Evolutionary conservation across 768 basidiomycete genomes (phyloP), one percentile per base, ranked within the genome.

Genomic region (Suillus subalutaceus): DNA sequence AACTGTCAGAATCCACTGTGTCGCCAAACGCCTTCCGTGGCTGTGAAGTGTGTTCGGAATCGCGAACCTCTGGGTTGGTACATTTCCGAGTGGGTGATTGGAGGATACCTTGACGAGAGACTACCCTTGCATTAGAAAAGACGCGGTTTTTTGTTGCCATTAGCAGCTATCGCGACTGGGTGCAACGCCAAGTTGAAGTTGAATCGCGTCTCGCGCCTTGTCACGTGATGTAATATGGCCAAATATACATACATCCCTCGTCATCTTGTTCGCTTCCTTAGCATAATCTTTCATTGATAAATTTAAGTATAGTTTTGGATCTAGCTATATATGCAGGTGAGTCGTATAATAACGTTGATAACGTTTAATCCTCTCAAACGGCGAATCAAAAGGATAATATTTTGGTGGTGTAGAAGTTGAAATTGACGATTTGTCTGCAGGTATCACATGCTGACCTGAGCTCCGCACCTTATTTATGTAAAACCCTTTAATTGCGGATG

Each of bases 1-100:
- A 77, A 69, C 72, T 76, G 48, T 78, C 76, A 30, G 74, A 64
- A 15, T 67, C 68, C 16, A 68, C 66, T 43, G 70, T 67, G 52
- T 35, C 15, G 63, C n/a, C 12, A 12, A 43, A 13, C 6, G 26
- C 59, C 7, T 26, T 30, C 18, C 7, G 41, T 59, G 58, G 23
- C 6, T 4, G 40, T 18, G 23, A 59, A 26, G 35, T 35, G 32
- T 40, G 37, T 26, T 32, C 53, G 10, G 32, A 55, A 55, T 40
- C 2, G 16, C 6, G 26, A 18, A 26, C 23, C 23, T 23, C 58
- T 41, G 18, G 3, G 10, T 18, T 59, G 16, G 58, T 37, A n/a
- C 6, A 12, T 20, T n/a, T 56, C 6, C 20, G 55, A 37, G 35
- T 35, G 35, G 20, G 35, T 56, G 55, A 37, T 37, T n/a, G 23